phyloP scores from a whole-genome alignment of 2,329 filamentous ascomycete genomes.

The Microdochium nivale region DNA sequence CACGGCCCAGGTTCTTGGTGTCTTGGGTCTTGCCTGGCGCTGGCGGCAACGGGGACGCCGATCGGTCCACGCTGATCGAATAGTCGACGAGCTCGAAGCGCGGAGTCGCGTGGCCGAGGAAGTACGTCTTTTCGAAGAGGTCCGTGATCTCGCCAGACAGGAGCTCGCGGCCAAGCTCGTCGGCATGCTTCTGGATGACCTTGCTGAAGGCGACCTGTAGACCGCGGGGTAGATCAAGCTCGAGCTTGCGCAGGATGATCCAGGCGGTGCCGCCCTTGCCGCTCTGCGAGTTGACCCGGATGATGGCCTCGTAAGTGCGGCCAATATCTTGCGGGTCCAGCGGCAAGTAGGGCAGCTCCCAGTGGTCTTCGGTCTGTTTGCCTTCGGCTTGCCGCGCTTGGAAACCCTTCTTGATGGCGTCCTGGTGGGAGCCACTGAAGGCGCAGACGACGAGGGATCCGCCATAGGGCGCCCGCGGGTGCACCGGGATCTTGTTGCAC shows the following conservation, averaged over 20 bases:
- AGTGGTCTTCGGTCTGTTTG: constrained; percentile 55
- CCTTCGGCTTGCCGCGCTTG: constrained; percentile 55
- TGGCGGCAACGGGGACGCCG: constrained; percentile 61
- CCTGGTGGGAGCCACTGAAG: constrained; percentile 87
- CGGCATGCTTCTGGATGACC: constrained; percentile 75
- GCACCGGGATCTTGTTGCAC: constrained; percentile 91
- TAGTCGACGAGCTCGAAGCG: constrained; percentile 87
- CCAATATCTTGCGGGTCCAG: constrained; percentile 91
- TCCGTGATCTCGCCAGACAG: constrained; percentile 73
- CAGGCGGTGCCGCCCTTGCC: constrained; percentile 93
- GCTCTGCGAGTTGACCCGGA: constrained; percentile 93
- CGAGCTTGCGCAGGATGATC: constrained; percentile 82
- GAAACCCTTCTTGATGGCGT: constrained; percentile 93
- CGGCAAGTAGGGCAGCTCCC: constrained; percentile 87
- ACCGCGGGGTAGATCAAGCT: constrained; percentile 86
- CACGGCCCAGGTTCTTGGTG: constrained; percentile 68
- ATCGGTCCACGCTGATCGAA: constrained; percentile 78
- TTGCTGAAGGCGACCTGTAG: constrained; percentile 87
- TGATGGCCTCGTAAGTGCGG: constrained; percentile 94
- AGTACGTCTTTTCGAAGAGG: constrained; percentile 86
- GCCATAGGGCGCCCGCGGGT: constrained; percentile 82
- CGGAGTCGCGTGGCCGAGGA: constrained; percentile 65
- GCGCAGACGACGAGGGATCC: constrained; percentile 87
- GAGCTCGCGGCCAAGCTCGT: constrained; percentile 75
- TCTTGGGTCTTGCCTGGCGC: constrained; percentile 63